phyloP scores from a whole-genome alignment of 2,329 filamentous ascomycete species.

The Fusarium siculi region DNA sequence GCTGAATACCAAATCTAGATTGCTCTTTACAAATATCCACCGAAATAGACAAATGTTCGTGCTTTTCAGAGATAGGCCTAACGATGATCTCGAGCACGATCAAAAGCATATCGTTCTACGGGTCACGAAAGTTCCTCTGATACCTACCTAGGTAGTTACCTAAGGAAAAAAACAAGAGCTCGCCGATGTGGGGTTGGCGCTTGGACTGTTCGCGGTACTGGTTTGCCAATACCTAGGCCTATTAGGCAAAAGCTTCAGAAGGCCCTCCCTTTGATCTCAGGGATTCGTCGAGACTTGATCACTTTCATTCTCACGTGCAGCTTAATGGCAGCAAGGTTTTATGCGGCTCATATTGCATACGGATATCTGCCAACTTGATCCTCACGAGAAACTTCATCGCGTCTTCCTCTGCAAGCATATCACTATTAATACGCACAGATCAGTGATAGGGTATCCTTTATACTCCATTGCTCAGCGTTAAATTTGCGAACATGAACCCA shows the following conservation, averaged over 20 bases:
- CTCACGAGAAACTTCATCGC: neutral
- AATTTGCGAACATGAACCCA: constrained; percentile 1
- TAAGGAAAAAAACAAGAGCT: constrained; percentile 4
- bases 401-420: neutral
- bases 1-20: neutral
- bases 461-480: constrained; percentile 11
- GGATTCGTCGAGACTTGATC: constrained; percentile 1
- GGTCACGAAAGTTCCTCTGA: neutral
- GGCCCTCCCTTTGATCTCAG: neutral
- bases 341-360: neutral
- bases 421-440: neutral
- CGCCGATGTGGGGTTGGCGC: constrained; percentile 30
- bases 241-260: neutral
- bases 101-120: constrained; percentile 13
- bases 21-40: neutral
- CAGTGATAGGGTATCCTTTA: neutral
- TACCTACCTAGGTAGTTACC: constrained; percentile 6
- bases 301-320: constrained; percentile 17
- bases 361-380: neutral
- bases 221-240: neutral
- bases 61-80: neutral
- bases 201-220: constrained; percentile 25
- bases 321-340: neutral
- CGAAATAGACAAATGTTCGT: neutral
- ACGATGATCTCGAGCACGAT: neutral